phyloP scores from a whole-genome alignment of 23 red algal genomes.

The Cyanidioschyzon merolae region DNA sequence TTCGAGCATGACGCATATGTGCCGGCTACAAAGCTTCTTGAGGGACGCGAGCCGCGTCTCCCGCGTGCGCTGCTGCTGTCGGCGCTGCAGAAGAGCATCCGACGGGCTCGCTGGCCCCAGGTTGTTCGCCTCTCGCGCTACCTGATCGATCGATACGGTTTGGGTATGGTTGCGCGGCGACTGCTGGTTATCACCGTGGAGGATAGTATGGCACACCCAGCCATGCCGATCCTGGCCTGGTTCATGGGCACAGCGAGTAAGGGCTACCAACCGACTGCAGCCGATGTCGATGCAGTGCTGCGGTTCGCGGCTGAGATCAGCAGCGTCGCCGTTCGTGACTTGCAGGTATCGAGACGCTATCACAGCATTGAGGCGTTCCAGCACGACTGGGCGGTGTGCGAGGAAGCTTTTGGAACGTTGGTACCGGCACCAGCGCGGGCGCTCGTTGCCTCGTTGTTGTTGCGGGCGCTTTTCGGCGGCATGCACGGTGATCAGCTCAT shows the following conservation, averaged over 20 bases:
- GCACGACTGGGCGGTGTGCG: not conserved
- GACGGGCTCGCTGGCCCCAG: not conserved
- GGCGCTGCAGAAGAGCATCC: conserved; percentile 14
- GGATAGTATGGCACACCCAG: not conserved
- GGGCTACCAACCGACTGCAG: not conserved
- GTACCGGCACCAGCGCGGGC: not conserved
- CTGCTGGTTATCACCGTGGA: conserved; percentile 20
- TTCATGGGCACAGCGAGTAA: conserved; percentile 5
- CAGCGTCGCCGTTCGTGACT: not conserved
- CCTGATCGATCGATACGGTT: not conserved
- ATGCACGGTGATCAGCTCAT: conserved; percentile 16
- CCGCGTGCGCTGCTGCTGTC: not conserved
- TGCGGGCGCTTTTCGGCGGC: not conserved
- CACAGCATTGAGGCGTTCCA: not conserved
- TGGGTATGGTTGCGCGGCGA: not conserved
- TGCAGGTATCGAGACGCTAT: not conserved
- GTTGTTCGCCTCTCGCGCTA: not conserved
- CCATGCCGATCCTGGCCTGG: conserved; percentile 9
- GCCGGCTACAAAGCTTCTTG: not conserved
- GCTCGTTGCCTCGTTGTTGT: not conserved
- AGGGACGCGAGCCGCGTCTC: not conserved
- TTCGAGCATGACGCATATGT: not conserved
- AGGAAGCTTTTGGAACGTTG: not conserved
- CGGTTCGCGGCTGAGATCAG: not conserved
- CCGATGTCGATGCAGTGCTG: not conserved